Base-by-base conservation (phyloP, 192 early-diverging fungal species). In the Coemansia sp. region DNA sequence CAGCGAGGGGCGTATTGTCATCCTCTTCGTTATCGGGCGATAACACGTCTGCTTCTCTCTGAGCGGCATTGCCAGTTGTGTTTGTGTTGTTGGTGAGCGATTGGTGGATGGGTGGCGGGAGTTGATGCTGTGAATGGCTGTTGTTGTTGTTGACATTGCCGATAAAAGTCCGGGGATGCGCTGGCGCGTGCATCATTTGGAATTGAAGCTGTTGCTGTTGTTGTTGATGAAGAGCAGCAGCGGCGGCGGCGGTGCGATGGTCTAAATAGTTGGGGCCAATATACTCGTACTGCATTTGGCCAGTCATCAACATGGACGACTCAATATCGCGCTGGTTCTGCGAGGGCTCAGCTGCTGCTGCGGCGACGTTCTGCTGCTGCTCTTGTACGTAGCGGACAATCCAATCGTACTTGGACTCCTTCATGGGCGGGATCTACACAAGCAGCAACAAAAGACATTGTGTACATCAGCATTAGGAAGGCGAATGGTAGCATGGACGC, bases 341-440 rank as follows among this genome's bases (percentile, higher is more conserved):
- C 24, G 29, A 33, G 10, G 63, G 46, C 39, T 79, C 78, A 13
- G 72, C 72, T 1, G 63, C 68, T 2, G 72, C 78, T 9, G 78
- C 56, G 34, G 56, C 56, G 6, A 81, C 68, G 50, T 75, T 68
- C 64, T 81, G 79, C 61, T 81, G 83, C 74, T 84, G 83, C 67
- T 63, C 69, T 59, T 75, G 63, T 3, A 84, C 77, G 41, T 84
- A 84, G 27, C 75, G 69, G 31, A 85, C 40, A 53, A 85, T 79
- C 36, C 83, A 63, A 33, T 80, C 83, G 65, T 81, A 85, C 41
- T 85, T 85, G 41, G 83, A 81, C 63, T 85, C 83, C 51, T 85
- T 85, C 56, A 85, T 71, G 13, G 83, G 75, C 14, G 78, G 80
- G 34, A 77, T 50, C 79, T 81, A 81, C 70, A 73, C 35, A 13